Conservation (phyloP, 2,329 filamentous ascomycete species). For the Akanthomyces lecanii region DNA sequence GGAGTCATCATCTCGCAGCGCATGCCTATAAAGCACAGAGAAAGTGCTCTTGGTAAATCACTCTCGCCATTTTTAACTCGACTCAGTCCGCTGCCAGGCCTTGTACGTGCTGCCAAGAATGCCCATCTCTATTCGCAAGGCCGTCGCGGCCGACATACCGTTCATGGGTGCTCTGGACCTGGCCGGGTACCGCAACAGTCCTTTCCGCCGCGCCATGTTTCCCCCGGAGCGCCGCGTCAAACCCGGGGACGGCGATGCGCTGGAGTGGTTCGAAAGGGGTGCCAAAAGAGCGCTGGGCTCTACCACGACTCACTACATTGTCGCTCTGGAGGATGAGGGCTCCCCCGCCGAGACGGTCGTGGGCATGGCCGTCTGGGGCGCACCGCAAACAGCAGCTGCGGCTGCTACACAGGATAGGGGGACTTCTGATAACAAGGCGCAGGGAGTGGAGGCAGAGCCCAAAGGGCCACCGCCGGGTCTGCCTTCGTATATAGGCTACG, state of each 20-base stretch:
- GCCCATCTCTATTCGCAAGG: conserved; percentile 4
- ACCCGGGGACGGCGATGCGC: conserved; percentile 2
- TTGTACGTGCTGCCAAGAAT: background rate
- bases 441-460: background rate
- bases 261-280: background rate
- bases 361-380: conserved; percentile 5
- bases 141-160: conserved; percentile 4
- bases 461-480: background rate
- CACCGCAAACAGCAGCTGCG: background rate
- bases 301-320: background rate
- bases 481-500: conserved; percentile 6
- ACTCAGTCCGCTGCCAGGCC: background rate
- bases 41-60: too few relatives aligned
- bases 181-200: background rate
- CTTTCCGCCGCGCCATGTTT: conserved; percentile 9
- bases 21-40: too few relatives aligned
- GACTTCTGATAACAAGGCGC: background rate
- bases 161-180: conserved; percentile 6
- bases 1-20: too few relatives aligned
- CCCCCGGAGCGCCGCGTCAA: conserved; percentile 1
- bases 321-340: background rate
- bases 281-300: background rate
- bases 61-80: background rate
- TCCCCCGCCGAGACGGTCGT: background rate
- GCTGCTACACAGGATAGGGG: background rate